Conservation (phyloP, 139 green algal species). For the Closterium sp. region DNA sequence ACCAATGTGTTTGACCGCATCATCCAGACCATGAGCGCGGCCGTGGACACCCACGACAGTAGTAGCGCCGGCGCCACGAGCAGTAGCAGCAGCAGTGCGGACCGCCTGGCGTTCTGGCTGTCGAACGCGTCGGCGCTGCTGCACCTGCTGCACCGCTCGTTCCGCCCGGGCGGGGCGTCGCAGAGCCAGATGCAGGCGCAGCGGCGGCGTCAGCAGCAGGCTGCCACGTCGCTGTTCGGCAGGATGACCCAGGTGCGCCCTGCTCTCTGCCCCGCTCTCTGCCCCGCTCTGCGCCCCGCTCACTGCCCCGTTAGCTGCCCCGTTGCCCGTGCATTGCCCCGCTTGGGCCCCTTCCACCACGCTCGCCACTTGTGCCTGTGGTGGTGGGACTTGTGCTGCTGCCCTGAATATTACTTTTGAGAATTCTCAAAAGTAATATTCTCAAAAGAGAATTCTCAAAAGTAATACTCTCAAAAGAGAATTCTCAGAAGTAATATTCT, state of each 20-base stretch:
- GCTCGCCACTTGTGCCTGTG: too few relatives aligned
- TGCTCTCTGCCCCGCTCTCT: too few relatives aligned
- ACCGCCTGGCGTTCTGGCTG: conserved; percentile 86
- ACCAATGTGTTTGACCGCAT: conserved; percentile 95
- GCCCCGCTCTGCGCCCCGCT: too few relatives aligned
- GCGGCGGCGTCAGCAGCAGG: neutral
- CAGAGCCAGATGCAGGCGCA: neutral
- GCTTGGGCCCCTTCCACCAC: too few relatives aligned
- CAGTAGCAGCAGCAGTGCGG: neutral
- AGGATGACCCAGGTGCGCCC: conserved; percentile 19
- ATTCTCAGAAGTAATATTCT: too few relatives aligned
- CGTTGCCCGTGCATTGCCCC: too few relatives aligned
- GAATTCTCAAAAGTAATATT: too few relatives aligned
- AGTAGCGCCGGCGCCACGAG: conserved; percentile 17
- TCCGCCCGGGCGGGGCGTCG: conserved; percentile 18
- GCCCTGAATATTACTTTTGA: too few relatives aligned
- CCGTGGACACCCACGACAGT: conserved; percentile 73
- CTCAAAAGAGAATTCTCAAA: too few relatives aligned
- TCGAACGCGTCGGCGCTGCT: conserved; percentile 92
- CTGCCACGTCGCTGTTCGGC: conserved; percentile 18
- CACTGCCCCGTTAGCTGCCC: too few relatives aligned
- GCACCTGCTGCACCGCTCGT: conserved; percentile 80
- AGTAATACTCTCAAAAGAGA: too few relatives aligned
- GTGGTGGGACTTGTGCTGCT: too few relatives aligned
- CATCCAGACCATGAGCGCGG: conserved; percentile 78